A percentile compares a stretch with the other conserved stretches of the same genome.
These are phyloP conservation scores for Pichia kluyveri DNA, from an alignment of 805 yeast species.

Conservation along the genomic window DNA sequence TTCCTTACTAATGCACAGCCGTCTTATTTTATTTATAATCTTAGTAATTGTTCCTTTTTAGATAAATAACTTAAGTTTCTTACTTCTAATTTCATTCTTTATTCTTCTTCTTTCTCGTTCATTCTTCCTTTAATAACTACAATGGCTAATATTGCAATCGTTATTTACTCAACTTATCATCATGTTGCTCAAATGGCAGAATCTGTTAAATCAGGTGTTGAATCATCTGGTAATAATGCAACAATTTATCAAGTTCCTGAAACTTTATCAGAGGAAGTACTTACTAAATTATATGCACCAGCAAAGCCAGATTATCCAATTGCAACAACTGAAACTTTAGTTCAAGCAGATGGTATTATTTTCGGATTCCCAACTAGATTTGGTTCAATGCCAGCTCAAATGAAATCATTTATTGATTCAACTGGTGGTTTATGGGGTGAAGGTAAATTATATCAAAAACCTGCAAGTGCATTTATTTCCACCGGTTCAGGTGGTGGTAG, in stretches of 20 bases:
- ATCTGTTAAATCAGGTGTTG: conserved; percentile 58
- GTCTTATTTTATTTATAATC: no score
- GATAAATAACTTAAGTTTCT: no score
- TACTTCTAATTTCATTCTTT: neutral
- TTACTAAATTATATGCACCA: conserved; percentile 53
- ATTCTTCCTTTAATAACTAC: neutral
- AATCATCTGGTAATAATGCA: conserved; percentile 59
- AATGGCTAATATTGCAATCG: conserved; percentile 29
- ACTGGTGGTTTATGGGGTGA: conserved; percentile 75
- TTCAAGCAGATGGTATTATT: conserved; percentile 67
- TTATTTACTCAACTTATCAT: conserved; percentile 69
- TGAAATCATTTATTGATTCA: conserved; percentile 66
- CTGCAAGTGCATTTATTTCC: conserved; percentile 62
- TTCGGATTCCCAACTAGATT: conserved; percentile 85
- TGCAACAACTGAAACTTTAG: conserved; percentile 54
- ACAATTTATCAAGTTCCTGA: conserved; percentile 70
- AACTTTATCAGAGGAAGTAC: conserved; percentile 54
- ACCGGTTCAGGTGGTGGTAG: conserved; percentile 84
- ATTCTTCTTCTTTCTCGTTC: neutral
- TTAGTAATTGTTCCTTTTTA: no score
- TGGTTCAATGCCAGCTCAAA: conserved; percentile 75
- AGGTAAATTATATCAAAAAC: conserved; percentile 67
- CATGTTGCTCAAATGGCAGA: conserved; percentile 65
- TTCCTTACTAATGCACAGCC: no score
- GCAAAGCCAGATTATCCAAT: conserved; percentile 54